phyloP scores from a whole-genome alignment of 2,329 filamentous ascomycete genomes.

The Pseudogymnoascus sp. region DNA sequence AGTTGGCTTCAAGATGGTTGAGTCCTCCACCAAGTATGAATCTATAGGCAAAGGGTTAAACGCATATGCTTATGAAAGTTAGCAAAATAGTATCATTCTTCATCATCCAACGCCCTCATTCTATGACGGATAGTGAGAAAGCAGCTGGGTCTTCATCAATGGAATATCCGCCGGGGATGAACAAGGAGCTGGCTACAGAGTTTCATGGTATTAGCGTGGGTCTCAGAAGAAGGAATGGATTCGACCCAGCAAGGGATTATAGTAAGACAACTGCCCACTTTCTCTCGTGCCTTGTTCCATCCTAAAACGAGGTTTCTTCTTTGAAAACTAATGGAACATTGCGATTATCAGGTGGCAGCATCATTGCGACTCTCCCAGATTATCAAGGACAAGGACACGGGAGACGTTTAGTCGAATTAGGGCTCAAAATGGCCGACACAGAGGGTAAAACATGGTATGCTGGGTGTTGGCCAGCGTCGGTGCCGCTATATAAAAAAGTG shows the following conservation, averaged over 20 bases:
- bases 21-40: not conserved
- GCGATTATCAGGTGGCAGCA: not conserved
- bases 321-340: not conserved
- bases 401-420: not conserved
- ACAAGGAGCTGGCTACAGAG: not conserved
- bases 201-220: not conserved
- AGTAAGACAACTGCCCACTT: not conserved
- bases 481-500: not conserved
- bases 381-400: not conserved
- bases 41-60: not conserved
- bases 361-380: not conserved
- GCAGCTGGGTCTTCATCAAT: not conserved
- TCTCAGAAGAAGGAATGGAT: not conserved
- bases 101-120: not conserved
- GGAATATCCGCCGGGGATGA: not conserved
- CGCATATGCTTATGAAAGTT: not conserved
- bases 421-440: not conserved
- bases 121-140: not conserved
- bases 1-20: not conserved
- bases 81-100: not conserved
- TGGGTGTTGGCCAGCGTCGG: not conserved
- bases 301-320: too few species aligned
- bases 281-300: not conserved
- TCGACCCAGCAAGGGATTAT: not conserved
- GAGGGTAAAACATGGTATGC: not conserved